Conservation (phyloP, 352 stramenopile species). For the Globisporangium yorkense region DNA sequence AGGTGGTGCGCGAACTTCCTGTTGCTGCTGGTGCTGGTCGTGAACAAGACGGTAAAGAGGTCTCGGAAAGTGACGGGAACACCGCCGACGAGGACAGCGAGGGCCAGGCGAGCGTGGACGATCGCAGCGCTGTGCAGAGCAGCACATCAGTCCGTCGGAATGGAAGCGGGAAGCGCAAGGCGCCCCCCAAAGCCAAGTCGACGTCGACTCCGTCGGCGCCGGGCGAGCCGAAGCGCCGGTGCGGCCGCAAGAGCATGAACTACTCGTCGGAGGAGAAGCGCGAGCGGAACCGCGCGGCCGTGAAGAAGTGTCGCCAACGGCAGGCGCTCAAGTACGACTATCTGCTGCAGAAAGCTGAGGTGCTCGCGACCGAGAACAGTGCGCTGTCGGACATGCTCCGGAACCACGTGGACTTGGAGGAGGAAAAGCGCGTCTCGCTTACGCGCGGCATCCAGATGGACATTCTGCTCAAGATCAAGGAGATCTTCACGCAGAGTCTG, state of each 20-base stretch:
- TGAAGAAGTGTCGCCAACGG: conserved; percentile 80
- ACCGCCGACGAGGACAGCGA: background rate
- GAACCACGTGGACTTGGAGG: conserved; percentile 57
- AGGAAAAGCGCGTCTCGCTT: conserved; percentile 49
- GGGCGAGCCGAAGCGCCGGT: conserved; percentile 53
- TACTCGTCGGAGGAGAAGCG: conserved; percentile 81
- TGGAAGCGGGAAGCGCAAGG: conserved; percentile 5
- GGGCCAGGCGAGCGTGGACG: background rate
- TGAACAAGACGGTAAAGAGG: background rate
- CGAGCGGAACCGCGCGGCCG: conserved; percentile 75
- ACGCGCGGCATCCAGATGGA: conserved; percentile 84
- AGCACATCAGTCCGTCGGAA: background rate
- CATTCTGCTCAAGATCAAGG: conserved; percentile 84
- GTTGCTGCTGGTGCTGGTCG: background rate
- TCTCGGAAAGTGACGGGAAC: background rate
- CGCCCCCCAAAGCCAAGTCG: background rate
- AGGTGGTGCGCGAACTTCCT: background rate
- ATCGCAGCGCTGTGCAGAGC: background rate
- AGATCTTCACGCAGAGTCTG: conserved; percentile 83
- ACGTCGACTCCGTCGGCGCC: background rate
- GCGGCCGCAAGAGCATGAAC: conserved; percentile 83
- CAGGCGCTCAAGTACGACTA: conserved; percentile 81
- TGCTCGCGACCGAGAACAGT: conserved; percentile 59
- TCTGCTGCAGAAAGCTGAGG: conserved; percentile 64
- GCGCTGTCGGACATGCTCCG: conserved; percentile 69